These are phyloP conservation scores for Asparagopsis taxiformis DNA, from an alignment of 31 red algal species.

Conservation along the genomic window DNA sequence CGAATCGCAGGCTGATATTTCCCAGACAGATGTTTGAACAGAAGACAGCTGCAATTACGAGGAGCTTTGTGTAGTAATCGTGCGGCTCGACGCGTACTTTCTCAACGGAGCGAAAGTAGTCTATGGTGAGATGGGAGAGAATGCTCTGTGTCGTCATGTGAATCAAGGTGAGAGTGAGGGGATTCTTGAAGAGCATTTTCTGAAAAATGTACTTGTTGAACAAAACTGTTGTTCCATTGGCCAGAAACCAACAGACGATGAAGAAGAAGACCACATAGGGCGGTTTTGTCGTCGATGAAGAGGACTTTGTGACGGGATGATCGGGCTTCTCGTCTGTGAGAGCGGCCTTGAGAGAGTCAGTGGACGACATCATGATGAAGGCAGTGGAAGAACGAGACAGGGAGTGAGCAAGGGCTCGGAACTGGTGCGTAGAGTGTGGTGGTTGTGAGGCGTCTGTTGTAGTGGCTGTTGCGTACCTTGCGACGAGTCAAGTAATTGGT, in stretches of 20 bases:
- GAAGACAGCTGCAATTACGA: conserved; percentile 85
- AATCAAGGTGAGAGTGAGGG: conserved; percentile 80
- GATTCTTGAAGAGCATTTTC: conserved; percentile 62
- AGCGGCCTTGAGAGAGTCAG: not conserved
- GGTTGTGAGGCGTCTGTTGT: no score
- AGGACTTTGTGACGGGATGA: conserved; percentile 6
- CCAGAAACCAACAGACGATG: conserved; percentile 74
- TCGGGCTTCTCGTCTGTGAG: conserved; percentile 5
- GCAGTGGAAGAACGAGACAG: no score
- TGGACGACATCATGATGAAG: no score
- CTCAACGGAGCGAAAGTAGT: conserved; percentile 54
- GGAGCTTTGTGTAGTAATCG: conserved; percentile 71
- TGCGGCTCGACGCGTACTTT: conserved; percentile 60
- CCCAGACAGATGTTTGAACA: conserved; percentile 82
- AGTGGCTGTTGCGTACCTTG: no score
- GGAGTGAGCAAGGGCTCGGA: no score
- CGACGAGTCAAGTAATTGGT: no score
- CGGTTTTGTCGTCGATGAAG: conserved; percentile 22
- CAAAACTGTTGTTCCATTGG: conserved; percentile 82
- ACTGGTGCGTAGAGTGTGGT: no score
- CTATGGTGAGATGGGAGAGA: conserved; percentile 70
- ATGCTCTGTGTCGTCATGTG: conserved; percentile 76
- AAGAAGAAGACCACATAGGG: conserved; percentile 62
- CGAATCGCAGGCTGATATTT: conserved; percentile 82
- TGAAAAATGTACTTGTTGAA: conserved; percentile 96